These are phyloP conservation scores for Cutaneotrichosporon curvatum DNA, from an alignment of 1,284 basidiomycete genomes.

Conservation along the genomic window DNA sequence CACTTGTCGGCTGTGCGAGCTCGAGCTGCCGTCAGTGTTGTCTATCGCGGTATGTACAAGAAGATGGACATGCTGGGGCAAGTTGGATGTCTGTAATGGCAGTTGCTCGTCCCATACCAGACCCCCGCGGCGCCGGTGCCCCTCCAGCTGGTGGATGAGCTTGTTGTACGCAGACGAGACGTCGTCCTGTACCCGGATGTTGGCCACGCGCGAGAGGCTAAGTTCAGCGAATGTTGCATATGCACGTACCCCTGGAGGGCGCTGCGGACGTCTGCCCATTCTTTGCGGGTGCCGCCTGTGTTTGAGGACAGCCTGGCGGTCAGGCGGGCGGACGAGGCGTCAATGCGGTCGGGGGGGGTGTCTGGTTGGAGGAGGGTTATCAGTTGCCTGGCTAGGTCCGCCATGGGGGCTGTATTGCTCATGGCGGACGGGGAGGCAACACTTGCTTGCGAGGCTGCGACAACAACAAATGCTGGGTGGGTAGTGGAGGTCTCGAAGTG, in stretches of 20 bases:
- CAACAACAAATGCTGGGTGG: too few species aligned
- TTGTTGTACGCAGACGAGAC: slow-evolving; percentile 29
- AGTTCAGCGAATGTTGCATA: background rate
- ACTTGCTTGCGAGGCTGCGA: too few species aligned
- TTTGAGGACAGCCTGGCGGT: slow-evolving; percentile 17
- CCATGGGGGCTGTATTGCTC: slow-evolving; percentile 3
- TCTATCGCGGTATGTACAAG: slow-evolving; percentile 30
- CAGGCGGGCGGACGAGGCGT: slow-evolving; percentile 10
- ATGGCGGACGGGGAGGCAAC: background rate
- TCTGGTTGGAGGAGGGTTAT: slow-evolving; percentile 11
- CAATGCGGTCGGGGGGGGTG: background rate
- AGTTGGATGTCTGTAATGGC: slow-evolving; percentile 25
- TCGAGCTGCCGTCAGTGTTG: slow-evolving; percentile 27
- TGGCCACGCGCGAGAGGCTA: slow-evolving; percentile 20
- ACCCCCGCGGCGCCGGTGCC: slow-evolving; percentile 10
- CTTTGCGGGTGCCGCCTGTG: slow-evolving; percentile 18
- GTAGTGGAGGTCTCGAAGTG: too few species aligned
- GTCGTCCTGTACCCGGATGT: slow-evolving; percentile 28
- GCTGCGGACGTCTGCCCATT: slow-evolving; percentile 26
- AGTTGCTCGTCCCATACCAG: slow-evolving; percentile 29
- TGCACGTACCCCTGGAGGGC: slow-evolving; percentile 15
- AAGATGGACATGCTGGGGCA: slow-evolving; percentile 37
- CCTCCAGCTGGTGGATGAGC: slow-evolving; percentile 17
- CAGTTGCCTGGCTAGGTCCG: slow-evolving; percentile 18
- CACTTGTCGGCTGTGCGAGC: slow-evolving; percentile 19